Evolutionary conservation across 768 basidiomycete species (phyloP), one percentile per base, ranked within the genome.

Genomic region (Boletus rubropictus): DNA sequence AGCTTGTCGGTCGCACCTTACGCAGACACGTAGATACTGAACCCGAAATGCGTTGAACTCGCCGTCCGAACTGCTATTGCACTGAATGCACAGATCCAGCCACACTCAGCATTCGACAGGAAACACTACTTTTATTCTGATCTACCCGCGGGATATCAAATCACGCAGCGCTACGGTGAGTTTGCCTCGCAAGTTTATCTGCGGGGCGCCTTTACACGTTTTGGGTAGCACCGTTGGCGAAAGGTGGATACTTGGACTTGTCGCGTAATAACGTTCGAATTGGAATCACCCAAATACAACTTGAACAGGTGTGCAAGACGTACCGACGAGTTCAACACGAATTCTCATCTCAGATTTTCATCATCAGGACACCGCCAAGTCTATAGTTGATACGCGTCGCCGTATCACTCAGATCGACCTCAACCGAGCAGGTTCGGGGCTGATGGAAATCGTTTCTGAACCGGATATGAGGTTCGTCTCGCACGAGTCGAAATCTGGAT

Each of bases 91-190:
- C 53, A 75, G 5, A 73, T 95, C 42, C 88, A 88, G 53, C 53
- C 55, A 0, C 73, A 76, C 17, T 95, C 91, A 0, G 77, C 88
- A 0, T 98, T 98, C 57, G 96, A 98, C 66, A 75, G 96, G 54
- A 99, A 99, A 63, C 96, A 98, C 64, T 99, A 99, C 64, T 97
- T 97, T 66, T 98, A 99, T 61, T 78, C 89, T 5, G 96, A 98
- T 65, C 76, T 96, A 29, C 93, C 96, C 0, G 76, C 86, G 4
- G 95, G 95, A 0, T 98, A 93, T 66, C 96, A 99, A 68, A 95
- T 99, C 52, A 99, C 94, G 0, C 94, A 98, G 62, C 87, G 90
- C 52, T 96, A 98, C 66, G 80, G 90, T 90, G 50, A 54, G 57
- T 60, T 42, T 25, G 10, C 14, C n/a, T 17, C 20, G 3, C 32